A percentile compares a stretch with the other conserved stretches of the same genome.
Conservation (phyloP, 176 grass and related monocot species). For the Panicum miliaceum region DNA sequence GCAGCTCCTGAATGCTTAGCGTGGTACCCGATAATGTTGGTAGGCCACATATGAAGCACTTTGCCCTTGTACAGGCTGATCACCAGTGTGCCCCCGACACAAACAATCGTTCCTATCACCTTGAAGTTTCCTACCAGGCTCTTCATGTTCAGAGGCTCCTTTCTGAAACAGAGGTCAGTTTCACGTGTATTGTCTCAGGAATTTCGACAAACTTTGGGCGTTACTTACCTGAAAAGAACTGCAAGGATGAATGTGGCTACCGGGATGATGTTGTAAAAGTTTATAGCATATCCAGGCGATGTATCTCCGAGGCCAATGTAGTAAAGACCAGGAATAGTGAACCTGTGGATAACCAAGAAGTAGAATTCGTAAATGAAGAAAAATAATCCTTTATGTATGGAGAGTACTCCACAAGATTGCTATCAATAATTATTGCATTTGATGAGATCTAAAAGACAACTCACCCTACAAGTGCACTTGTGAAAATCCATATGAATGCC, state of each 20-base stretch:
- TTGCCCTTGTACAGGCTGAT: slow-evolving; percentile 56
- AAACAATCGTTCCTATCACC: slow-evolving; percentile 47
- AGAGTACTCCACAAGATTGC: background rate
- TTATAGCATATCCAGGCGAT: slow-evolving; percentile 52
- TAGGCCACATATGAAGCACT: slow-evolving; percentile 52
- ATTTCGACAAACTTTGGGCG: background rate
- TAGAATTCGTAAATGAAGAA: background rate
- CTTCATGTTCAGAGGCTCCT: slow-evolving; percentile 43
- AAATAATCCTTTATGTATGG: background rate
- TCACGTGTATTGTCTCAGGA: background rate
- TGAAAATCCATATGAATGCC: slow-evolving; percentile 56
- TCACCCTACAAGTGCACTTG: slow-evolving; percentile 55
- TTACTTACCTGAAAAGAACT: slow-evolving; percentile 46
- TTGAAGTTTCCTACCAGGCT: slow-evolving; percentile 48
- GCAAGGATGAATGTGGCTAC: slow-evolving; percentile 50
- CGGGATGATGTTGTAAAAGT: slow-evolving; percentile 53
- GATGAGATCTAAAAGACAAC: background rate
- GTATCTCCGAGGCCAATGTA: slow-evolving; percentile 55
- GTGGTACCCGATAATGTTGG: slow-evolving; percentile 46
- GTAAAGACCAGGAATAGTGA: slow-evolving; percentile 50
- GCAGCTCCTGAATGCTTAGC: slow-evolving; percentile 24
- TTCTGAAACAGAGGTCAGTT: background rate
- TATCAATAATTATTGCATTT: background rate
- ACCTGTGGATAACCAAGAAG: slow-evolving; percentile 13
- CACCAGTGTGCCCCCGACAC: slow-evolving; percentile 48